Base-by-base conservation (phyloP, 139 green algal genomes). In the Picochlorum sp. region DNA sequence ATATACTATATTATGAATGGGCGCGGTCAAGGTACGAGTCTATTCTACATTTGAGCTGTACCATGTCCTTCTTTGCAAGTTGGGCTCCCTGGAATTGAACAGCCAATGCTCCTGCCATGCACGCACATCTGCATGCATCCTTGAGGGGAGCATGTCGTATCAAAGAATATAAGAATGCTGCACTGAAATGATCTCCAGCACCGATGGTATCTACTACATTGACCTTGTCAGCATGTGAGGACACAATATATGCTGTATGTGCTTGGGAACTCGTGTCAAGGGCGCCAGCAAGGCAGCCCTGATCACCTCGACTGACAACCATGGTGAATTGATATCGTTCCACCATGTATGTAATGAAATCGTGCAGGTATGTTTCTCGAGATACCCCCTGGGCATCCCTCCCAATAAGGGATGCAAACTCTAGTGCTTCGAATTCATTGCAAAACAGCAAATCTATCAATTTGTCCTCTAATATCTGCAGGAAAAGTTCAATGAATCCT, bases 371-470 rank as follows among this genome's bases (percentile, higher is more conserved):
- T 1, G 7, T 6, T 41, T 41, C 34, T 13, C 34, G 34, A 41
- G 34, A 41, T 13, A 10, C 8, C 34, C 34, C 34, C 7, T 14
- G 7, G 34, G 34, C 34, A 41, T 41, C 34, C 34, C 34, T 41
- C 8, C 6, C 34, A 41, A 41, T 41, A 8, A 41, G 34, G 34
- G 34, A 24, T 30, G 21, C 71, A 32, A 94, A 51, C 21, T 79
- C 82, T 3, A 50, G 23, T 9, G 84, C 84, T 69, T 96, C 89
- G 52, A 90, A 77, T 71, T 91, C 78, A 61, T 96, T 96, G 58
- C 80, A 84, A 64, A 96, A 92, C 37, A 96, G 58, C 16, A 91
- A 23, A 64, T 96, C 85, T 23, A 96, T 61, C 54, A 88, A 58
- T 18, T 77, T 76, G 16, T 76, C 71, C n/a, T 76, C 18, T 49